phyloP scores from a whole-genome alignment of 78 protist species.

The Dictyostelium purpureum region DNA sequence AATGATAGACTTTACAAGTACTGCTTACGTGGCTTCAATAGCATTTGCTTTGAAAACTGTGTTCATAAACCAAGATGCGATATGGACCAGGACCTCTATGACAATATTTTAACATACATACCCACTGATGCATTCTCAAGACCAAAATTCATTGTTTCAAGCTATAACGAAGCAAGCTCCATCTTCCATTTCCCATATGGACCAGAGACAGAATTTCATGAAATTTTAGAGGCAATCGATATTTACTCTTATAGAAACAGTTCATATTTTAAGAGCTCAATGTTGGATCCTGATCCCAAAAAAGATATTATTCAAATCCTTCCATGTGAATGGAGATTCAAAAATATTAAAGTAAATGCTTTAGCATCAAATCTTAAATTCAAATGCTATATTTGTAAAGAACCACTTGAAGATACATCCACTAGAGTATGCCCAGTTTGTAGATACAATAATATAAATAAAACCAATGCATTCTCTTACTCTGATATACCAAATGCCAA shows the following conservation, averaged over 20 bases:
- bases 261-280: not conserved
- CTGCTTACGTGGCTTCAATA: not conserved
- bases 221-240: not conserved
- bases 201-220: not conserved
- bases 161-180: not conserved
- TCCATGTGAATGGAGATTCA: slow-evolving; percentile 12
- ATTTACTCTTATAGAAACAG: not conserved
- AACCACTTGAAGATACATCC: not conserved
- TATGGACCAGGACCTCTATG: not conserved
- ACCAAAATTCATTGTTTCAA: not conserved
- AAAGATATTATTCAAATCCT: not conserved
- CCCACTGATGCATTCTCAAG: not conserved
- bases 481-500: not conserved
- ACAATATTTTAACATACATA: not conserved
- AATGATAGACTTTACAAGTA: not conserved
- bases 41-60: slow-evolving; percentile 9
- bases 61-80: slow-evolving; percentile 1
- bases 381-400: slow-evolving; percentile 10
- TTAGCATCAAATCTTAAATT: not conserved
- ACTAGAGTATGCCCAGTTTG: not conserved
- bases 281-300: not conserved
- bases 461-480: not conserved
- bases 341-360: not conserved
- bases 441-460: no score
- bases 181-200: not conserved